phyloP scores from a whole-genome alignment of 83 land plant species.

The Thuja plicata region DNA sequence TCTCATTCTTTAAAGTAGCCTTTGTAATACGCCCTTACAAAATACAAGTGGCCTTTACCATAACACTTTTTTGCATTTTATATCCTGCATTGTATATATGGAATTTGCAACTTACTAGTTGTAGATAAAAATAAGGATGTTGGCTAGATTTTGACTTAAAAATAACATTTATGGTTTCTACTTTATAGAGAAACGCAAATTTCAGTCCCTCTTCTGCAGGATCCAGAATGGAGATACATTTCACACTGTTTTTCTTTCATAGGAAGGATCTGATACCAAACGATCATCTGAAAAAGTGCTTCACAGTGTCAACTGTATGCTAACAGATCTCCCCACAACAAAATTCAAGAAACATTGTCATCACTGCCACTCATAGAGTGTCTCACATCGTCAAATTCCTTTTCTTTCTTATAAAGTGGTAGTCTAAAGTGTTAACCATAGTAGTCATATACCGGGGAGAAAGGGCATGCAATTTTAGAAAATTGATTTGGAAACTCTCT shows the following conservation, averaged over 20 bases:
- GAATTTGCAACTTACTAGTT: background rate
- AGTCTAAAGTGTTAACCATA: background rate
- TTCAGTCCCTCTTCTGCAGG: background rate
- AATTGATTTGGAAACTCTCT: background rate
- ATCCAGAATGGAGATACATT: background rate
- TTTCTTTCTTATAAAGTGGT: background rate
- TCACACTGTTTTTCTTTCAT: background rate
- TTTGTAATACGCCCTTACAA: background rate
- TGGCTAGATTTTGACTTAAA: background rate
- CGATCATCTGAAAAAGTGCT: background rate
- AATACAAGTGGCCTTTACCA: background rate
- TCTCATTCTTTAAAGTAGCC: background rate
- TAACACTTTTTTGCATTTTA: background rate
- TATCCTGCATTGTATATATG: background rate
- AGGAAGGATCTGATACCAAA: background rate
- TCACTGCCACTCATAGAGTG: background rate
- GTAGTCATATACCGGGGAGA: background rate
- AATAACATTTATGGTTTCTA: background rate
- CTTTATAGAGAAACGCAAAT: background rate
- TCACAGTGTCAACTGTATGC: background rate
- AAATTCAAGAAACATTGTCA: background rate
- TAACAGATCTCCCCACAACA: background rate
- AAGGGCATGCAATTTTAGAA: background rate
- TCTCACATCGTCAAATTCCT: background rate
- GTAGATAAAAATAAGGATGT: background rate